A percentile compares a stretch with the other conserved stretches of the same genome.
These are phyloP conservation scores for Immersiporthe knoxdaviesiana DNA, from an alignment of 2,329 filamentous ascomycete genomes.

Conservation along the genomic window DNA sequence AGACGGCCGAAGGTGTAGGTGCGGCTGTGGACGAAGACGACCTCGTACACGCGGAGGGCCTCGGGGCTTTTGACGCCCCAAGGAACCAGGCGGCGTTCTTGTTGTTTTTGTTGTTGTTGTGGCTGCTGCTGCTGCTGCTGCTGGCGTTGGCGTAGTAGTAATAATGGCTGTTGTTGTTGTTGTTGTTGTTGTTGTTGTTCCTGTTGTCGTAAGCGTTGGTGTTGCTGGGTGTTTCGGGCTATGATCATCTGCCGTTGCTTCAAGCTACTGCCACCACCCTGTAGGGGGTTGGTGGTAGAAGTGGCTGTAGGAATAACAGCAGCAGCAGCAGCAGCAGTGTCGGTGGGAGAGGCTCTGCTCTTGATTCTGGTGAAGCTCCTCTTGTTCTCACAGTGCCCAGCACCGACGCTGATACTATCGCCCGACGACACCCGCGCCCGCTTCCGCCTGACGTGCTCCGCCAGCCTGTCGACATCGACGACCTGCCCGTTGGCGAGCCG, in stretches of 20 bases:
- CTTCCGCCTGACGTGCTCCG: conserved; percentile 17
- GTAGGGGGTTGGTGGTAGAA: neutral
- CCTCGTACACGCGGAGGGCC: conserved; percentile 9
- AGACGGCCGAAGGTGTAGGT: conserved; percentile 9
- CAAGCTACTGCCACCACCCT: neutral
- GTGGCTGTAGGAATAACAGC: neutral
- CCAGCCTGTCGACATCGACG: conserved; percentile 10
- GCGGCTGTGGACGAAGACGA: conserved; percentile 19
- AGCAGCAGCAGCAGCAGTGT: neutral
- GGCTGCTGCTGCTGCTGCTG: neutral
- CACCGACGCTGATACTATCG: too few relatives aligned
- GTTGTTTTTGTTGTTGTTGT: neutral
- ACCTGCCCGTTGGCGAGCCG: conserved; percentile 16
- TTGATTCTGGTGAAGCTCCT: neutral
- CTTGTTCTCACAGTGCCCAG: neutral
- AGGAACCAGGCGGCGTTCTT: neutral
- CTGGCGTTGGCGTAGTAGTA: neutral
- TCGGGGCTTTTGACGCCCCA: conserved; percentile 7
- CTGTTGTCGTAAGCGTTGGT: neutral
- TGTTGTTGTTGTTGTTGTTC: neutral
- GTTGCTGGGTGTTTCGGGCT: neutral
- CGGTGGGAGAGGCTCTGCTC: neutral
- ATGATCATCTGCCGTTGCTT: neutral
- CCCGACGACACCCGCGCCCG: neutral
- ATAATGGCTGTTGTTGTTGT: neutral